These are phyloP conservation scores for Polyporus tsugae DNA, from an alignment of 1,284 basidiomycete species.

Conservation along the genomic window DNA sequence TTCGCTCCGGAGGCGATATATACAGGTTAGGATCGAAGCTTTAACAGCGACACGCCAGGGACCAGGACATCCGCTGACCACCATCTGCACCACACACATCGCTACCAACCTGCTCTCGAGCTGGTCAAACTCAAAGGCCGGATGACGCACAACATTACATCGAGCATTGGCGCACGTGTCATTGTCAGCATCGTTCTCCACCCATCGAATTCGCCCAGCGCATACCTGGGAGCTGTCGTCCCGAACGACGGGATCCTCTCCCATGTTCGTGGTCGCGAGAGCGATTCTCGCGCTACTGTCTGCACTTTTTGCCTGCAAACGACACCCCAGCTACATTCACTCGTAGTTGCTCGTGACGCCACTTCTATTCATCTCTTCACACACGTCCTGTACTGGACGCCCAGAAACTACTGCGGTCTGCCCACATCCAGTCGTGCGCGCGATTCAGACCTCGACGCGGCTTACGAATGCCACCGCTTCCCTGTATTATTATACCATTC, in stretches of 20 bases:
- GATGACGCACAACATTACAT: slow-evolving; percentile 20
- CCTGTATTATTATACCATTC: background rate
- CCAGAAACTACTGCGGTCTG: slow-evolving; percentile 11
- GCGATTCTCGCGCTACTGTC: background rate
- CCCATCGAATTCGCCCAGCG: background rate
- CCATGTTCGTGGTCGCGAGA: slow-evolving; percentile 1
- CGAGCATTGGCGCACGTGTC: background rate
- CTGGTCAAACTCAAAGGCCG: slow-evolving; percentile 1
- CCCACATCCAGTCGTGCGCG: slow-evolving; percentile 8
- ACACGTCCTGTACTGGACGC: slow-evolving; percentile 7
- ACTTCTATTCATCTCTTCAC: slow-evolving; percentile 13
- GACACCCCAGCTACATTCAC: background rate
- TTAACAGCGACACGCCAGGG: background rate
- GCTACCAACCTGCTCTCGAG: background rate
- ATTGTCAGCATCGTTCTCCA: background rate
- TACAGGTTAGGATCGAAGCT: background rate
- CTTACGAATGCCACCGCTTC: slow-evolving; percentile 15
- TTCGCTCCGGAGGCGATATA: background rate
- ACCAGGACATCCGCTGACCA: background rate
- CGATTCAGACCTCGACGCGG: slow-evolving; percentile 8
- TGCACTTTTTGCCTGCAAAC: background rate
- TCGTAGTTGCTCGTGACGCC: background rate
- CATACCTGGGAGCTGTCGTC: background rate
- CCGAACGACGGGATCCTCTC: background rate
- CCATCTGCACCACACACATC: background rate